These are phyloP conservation scores for Claviceps sp. DNA, from an alignment of 2,329 filamentous ascomycete genomes.

Conservation along the genomic window DNA sequence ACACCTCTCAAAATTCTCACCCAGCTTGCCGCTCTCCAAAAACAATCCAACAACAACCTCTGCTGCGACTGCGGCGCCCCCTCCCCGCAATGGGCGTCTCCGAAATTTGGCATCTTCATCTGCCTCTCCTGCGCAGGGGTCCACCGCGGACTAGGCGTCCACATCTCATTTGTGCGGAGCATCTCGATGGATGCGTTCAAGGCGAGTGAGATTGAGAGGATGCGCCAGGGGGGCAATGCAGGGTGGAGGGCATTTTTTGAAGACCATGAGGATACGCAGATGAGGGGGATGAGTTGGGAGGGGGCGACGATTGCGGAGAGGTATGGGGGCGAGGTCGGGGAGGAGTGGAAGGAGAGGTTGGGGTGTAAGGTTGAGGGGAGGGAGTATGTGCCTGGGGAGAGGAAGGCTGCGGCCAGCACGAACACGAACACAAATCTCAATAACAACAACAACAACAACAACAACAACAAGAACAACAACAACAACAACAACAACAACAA, in stretches of 20 bases:
- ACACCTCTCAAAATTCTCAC: background rate
- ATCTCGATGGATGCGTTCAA: conserved; percentile 99
- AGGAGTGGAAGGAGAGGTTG: conserved; percentile 89
- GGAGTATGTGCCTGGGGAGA: conserved; percentile 68
- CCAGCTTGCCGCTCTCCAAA: conserved; percentile 82
- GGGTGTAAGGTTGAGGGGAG: conserved; percentile 76
- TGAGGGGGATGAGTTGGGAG: conserved; percentile 62
- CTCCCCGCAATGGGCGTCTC: conserved; percentile 93
- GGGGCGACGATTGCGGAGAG: conserved; percentile 81
- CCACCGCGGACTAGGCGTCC: conserved; percentile 87
- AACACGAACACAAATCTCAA: background rate
- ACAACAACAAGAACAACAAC: too few relatives aligned
- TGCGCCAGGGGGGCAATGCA: conserved; percentile 84
- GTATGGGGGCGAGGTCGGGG: conserved; percentile 79
- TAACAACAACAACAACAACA: too few relatives aligned
- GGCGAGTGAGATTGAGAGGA: conserved; percentile 76
- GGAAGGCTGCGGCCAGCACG: conserved; percentile 29
- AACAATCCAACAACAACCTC: conserved; percentile 72
- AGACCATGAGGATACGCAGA: conserved; percentile 49
- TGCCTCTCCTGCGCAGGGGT: conserved; percentile 92
- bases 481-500: too few relatives aligned
- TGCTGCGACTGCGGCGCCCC: conserved; percentile 95
- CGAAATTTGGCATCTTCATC: conserved; percentile 98
- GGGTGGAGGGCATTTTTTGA: conserved; percentile 84
- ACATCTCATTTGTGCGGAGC: conserved; percentile 95